A percentile compares a stretch with the other conserved stretches of the same genome.
Evolutionary conservation across 2,329 filamentous ascomycete genomes (phyloP).

Genomic region (Trichophyton simii): DNA sequence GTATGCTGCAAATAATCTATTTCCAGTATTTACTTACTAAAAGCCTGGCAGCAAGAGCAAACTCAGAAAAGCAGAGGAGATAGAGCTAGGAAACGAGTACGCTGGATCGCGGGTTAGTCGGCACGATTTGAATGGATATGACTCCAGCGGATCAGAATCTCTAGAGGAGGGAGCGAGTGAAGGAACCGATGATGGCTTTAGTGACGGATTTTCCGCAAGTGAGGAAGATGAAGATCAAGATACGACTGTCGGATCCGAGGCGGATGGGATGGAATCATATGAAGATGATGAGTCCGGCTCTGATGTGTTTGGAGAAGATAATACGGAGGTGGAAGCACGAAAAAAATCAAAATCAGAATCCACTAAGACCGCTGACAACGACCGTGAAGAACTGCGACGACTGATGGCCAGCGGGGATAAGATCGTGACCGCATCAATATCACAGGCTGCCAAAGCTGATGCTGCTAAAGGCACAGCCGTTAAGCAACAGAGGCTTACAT

Average conservation of each 20-base stretch:
- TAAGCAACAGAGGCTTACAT: slow-evolving; percentile 70
- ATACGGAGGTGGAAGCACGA: slow-evolving; percentile 16
- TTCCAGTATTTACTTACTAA: slow-evolving; percentile 4
- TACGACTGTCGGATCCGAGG: slow-evolving; percentile 22
- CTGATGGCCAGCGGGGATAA: slow-evolving; percentile 58
- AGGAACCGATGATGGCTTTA: slow-evolving; percentile 21
- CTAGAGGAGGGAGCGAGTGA: slow-evolving; percentile 34
- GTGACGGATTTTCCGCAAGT: slow-evolving; percentile 24
- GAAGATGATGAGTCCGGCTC: slow-evolving; percentile 18
- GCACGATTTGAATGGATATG: slow-evolving; percentile 44
- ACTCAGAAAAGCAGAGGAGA: slow-evolving; percentile 58
- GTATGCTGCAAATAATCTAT: slow-evolving; percentile 27
- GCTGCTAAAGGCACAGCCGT: slow-evolving; percentile 76
- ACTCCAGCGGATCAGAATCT: slow-evolving; percentile 21
- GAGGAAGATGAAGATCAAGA: slow-evolving; percentile 25
- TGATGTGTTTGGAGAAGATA: slow-evolving; percentile 16
- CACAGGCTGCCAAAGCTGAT: slow-evolving; percentile 60
- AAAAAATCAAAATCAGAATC: slow-evolving; percentile 18
- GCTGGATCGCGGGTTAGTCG: slow-evolving; percentile 64
- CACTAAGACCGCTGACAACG: slow-evolving; percentile 19
- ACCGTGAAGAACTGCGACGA: slow-evolving; percentile 50
- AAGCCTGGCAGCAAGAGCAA: slow-evolving; percentile 55
- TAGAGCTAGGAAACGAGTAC: slow-evolving; percentile 66
- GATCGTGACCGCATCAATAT: slow-evolving; percentile 50
- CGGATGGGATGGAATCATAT: slow-evolving; percentile 17